Conservation (phyloP, 805 yeast genomes). For the Candida fluviatilis region DNA sequence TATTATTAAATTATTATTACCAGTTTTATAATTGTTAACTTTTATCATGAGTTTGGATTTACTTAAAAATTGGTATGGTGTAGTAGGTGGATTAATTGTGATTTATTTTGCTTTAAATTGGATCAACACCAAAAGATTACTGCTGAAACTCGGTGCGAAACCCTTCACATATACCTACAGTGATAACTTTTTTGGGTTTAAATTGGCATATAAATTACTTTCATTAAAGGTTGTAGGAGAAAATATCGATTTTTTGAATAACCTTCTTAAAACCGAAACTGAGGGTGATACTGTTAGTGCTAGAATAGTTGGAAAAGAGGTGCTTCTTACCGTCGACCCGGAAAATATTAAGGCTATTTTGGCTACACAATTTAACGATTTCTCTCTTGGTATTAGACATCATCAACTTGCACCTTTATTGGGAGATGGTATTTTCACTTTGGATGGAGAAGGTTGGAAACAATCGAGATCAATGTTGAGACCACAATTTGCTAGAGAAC, state of each 20-base stretch:
- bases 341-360: conserved; percentile 34
- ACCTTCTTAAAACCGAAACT: conserved; percentile 9
- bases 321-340: conserved; percentile 28
- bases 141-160: conserved; percentile 12
- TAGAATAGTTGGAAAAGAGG: conserved; percentile 14
- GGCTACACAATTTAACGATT: conserved; percentile 33
- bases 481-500: conserved; percentile 38
- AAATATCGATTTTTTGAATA: conserved; percentile 13
- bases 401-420: conserved; percentile 27
- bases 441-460: conserved; percentile 37
- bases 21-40: too few species aligned
- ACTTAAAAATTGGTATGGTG: too few species aligned
- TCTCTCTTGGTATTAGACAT: conserved; percentile 29
- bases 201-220: not conserved
- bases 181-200: conserved; percentile 19
- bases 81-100: too few species aligned
- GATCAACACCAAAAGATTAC: not conserved
- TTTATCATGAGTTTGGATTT: too few species aligned
- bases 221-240: conserved; percentile 14
- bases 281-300: conserved; percentile 15
- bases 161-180: conserved; percentile 3
- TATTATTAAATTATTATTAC: too few species aligned
- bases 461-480: conserved; percentile 32
- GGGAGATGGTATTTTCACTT: conserved; percentile 37
- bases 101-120: not conserved